These are phyloP conservation scores for Bondarzewia mesenterica DNA, from an alignment of 1,284 basidiomycete species.

Conservation along the genomic window DNA sequence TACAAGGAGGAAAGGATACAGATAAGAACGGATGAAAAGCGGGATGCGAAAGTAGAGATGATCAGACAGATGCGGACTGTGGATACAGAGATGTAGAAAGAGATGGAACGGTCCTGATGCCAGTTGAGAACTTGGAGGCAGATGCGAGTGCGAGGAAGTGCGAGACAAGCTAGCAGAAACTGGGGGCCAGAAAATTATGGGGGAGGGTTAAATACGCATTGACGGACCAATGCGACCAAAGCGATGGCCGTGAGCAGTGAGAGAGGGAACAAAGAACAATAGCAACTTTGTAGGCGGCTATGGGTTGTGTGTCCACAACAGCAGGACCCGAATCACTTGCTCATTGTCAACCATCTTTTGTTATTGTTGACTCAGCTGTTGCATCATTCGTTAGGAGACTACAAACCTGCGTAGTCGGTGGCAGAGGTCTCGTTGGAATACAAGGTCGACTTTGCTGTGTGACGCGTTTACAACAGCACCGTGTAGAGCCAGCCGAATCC, in stretches of 20 bases:
- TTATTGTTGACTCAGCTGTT: not conserved
- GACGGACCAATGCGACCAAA: too few relatives aligned
- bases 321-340: not conserved
- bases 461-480: not conserved
- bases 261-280: not conserved
- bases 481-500: too few relatives aligned
- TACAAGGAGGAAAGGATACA: not conserved
- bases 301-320: not conserved
- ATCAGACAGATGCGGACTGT: not conserved
- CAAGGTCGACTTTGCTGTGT: not conserved
- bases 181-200: not conserved
- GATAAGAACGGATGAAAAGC: not conserved
- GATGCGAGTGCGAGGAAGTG: not conserved
- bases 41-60: not conserved
- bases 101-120: too few relatives aligned
- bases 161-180: constrained; percentile 8
- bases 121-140: not conserved
- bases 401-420: not conserved
- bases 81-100: not conserved
- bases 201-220: not conserved
- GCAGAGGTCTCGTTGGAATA: not conserved
- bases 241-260: not conserved
- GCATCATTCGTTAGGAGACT: not conserved
- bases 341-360: not conserved
- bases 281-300: not conserved